These are phyloP conservation scores for Quercus variabilis DNA, from an alignment of 306 rosid genomes.

Conservation along the genomic window DNA sequence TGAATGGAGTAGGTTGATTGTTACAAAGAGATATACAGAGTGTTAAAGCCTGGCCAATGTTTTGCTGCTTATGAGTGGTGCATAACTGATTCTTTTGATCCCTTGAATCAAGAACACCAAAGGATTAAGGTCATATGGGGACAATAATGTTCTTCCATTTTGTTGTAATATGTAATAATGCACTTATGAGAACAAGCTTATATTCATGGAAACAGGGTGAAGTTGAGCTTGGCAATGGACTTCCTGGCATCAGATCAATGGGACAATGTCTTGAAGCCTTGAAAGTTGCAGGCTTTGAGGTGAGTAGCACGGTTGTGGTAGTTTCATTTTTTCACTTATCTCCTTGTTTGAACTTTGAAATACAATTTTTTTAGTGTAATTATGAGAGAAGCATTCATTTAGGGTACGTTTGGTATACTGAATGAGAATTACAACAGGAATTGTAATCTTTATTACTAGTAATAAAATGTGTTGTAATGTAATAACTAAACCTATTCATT, in stretches of 20 bases:
- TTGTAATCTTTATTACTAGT: too few species aligned
- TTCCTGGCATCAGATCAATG: slow-evolving; percentile 86
- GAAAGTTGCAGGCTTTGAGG: slow-evolving; percentile 95
- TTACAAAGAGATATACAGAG: slow-evolving; percentile 90
- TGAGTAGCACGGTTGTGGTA: slow-evolving; percentile 24
- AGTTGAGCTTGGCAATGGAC: slow-evolving; percentile 93
- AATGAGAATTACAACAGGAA: too few species aligned
- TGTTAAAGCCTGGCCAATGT: slow-evolving; percentile 84
- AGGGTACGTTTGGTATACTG: too few species aligned
- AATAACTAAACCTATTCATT: too few species aligned
- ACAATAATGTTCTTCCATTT: neutral
- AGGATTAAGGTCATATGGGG: slow-evolving; percentile 62
- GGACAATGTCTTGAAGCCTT: slow-evolving; percentile 84
- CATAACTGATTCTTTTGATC: slow-evolving; percentile 85
- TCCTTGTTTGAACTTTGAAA: slow-evolving; percentile 8
- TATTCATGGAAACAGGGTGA: slow-evolving; percentile 54
- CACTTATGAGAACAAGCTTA: neutral
- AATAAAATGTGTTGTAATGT: too few species aligned
- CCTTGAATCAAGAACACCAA: slow-evolving; percentile 64
- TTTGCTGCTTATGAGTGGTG: slow-evolving; percentile 99
- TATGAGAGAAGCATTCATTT: too few species aligned
- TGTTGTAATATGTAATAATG: neutral
- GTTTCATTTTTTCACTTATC: neutral
- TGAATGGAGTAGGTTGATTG: slow-evolving; percentile 60
- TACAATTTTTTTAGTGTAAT: neutral